Conservation (phyloP, 345 rosid genomes). For the Rubroshorea leprosula region DNA sequence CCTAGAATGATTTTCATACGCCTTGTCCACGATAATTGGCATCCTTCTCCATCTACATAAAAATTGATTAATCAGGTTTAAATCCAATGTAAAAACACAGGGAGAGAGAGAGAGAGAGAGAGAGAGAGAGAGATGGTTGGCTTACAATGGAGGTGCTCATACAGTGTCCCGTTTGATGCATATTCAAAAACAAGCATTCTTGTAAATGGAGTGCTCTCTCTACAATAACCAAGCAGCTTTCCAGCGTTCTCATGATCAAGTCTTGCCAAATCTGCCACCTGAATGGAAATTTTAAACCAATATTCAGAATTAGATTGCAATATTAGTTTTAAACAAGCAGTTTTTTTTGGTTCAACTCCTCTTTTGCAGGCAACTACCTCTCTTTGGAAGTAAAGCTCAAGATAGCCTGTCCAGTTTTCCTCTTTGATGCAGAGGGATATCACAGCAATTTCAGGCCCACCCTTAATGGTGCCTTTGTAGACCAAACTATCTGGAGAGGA, state of each 20-base stretch:
- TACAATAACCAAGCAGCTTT: conserved; percentile 82
- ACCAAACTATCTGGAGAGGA: conserved; percentile 88
- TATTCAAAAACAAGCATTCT: conserved; percentile 94
- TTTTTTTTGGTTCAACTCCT: too few relatives aligned
- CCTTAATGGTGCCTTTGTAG: conserved; percentile 85
- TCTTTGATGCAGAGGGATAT: conserved; percentile 83
- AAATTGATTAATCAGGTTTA: conserved; percentile 16
- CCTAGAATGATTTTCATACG: conserved; percentile 88
- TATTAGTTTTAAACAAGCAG: too few relatives aligned
- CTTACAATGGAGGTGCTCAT: conserved; percentile 96
- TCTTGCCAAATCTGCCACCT: conserved; percentile 98
- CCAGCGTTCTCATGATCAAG: conserved; percentile 72
- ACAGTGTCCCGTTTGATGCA: conserved; percentile 92
- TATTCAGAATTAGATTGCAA: conserved; percentile 12
- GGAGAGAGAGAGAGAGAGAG: background rate
- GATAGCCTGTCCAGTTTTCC: conserved; percentile 90
- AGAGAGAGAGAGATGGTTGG: conserved; percentile 11
- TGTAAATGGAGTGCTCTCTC: conserved; percentile 74
- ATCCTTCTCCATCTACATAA: conserved; percentile 81
- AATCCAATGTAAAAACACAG: background rate
- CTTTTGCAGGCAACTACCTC: conserved; percentile 54
- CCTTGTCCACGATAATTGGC: conserved; percentile 78
- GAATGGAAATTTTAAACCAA: conserved; percentile 21
- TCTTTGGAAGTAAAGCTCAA: conserved; percentile 88
- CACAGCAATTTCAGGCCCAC: conserved; percentile 95